Percentiles rank a stretch among this genome's conserved stretches.
phyloP scores from a whole-genome alignment of 2,329 filamentous ascomycete genomes.

The Fusarium coicis region DNA sequence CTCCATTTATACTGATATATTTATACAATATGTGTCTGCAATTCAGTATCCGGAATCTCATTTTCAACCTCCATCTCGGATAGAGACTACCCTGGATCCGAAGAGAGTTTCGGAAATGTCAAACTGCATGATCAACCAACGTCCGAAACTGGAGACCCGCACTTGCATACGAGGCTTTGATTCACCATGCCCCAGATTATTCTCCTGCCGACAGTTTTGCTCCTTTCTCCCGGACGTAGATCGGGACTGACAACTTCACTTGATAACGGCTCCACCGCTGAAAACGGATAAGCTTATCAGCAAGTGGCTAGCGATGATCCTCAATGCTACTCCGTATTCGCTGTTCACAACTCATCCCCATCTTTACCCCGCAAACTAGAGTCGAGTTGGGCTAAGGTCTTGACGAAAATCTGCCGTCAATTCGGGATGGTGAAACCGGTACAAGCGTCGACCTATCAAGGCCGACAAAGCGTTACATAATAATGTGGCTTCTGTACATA shows the following conservation, averaged over 20 bases:
- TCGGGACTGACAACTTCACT: not conserved
- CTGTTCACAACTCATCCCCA: accelerated
- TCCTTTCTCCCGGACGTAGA: not conserved
- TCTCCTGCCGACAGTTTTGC: not conserved
- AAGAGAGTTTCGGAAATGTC: not conserved
- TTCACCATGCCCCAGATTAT: not conserved
- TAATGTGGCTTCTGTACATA: not conserved
- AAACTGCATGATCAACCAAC: not conserved
- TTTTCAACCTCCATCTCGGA: not conserved
- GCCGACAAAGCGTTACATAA: not conserved
- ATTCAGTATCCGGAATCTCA: not conserved
- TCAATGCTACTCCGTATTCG: not conserved
- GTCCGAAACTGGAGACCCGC: not conserved
- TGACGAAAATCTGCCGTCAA: not conserved
- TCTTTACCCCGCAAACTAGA: not conserved
- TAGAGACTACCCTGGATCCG: not conserved
- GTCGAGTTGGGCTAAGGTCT: not conserved
- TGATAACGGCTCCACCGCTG: not conserved
- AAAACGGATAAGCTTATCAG: not conserved
- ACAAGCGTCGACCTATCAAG: not conserved
- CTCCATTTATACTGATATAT: no score
- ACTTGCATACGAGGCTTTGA: not conserved
- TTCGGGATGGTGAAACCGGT: not conserved
- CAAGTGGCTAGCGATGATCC: not conserved
- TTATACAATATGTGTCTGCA: no score